Evolutionary conservation across 768 basidiomycete species (phyloP).

Genomic region (Suillus placidus): DNA sequence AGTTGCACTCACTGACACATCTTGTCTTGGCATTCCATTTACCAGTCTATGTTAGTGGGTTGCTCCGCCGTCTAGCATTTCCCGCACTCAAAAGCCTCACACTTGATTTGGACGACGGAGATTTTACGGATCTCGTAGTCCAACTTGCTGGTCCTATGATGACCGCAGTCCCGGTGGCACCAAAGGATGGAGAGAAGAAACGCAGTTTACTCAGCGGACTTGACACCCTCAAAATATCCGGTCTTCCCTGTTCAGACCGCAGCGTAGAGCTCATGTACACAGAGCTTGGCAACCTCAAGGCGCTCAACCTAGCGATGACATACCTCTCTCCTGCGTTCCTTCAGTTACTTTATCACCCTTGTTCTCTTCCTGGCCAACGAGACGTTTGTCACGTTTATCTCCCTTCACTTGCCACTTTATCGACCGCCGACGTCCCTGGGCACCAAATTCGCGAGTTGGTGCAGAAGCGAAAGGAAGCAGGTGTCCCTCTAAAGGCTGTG

Average conservation of each 20-base stretch:
- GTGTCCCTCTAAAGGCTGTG: conserved; percentile 49
- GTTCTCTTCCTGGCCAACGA: conserved; percentile 4
- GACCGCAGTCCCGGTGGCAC: conserved; percentile 23
- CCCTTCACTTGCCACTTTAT: conserved; percentile 54
- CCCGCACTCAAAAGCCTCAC: conserved; percentile 41
- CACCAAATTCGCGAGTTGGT: conserved; percentile 48
- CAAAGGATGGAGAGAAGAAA: conserved; percentile 41
- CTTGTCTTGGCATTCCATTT: conserved; percentile 56
- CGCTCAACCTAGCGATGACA: conserved; percentile 43
- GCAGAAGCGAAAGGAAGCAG: conserved; percentile 41
- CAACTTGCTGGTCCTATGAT: conserved; percentile 38
- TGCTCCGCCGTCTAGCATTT: conserved; percentile 31
- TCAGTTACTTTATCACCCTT: conserved; percentile 16
- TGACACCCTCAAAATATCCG: conserved; percentile 53
- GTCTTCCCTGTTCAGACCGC: conserved; percentile 45
- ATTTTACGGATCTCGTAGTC: conserved; percentile 52
- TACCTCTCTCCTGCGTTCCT: conserved; percentile 35
- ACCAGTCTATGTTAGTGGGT: conserved; percentile 41
- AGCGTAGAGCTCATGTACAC: conserved; percentile 43
- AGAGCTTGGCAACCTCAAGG: conserved; percentile 50
- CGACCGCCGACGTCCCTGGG: conserved; percentile 48
- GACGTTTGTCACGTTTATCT: conserved; percentile 34
- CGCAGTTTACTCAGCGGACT: conserved; percentile 45
- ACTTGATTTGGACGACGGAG: conserved; percentile 59
- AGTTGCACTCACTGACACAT: conserved; percentile 28